Evolutionary conservation across 2,329 filamentous ascomycete genomes (phyloP), one percentile per base, ranked within the genome.

Genomic region (Macrophomina tecta): DNA sequence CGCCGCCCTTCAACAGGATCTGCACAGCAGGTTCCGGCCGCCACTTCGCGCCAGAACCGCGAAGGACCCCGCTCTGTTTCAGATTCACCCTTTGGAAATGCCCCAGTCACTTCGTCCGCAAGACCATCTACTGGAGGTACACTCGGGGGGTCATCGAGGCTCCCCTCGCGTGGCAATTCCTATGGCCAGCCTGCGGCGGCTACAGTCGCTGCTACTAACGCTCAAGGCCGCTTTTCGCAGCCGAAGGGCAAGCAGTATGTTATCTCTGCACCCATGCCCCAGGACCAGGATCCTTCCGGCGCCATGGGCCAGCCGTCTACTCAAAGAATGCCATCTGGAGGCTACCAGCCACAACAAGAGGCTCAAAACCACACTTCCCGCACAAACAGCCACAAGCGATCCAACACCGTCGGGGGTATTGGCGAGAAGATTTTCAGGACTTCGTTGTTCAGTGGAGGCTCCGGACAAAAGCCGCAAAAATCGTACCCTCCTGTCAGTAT

Each of bases 401-500:
- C 84, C 16, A 86, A 83, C 72, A 86, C 84, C 16, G 77, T 84
- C 58, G 74, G 78, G 40, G 80, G 77, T 66, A 87, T 97, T 67
- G 89, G 92, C 64, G 92, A 92, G 73, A 95, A 91, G 79, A 83
- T 97, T 42, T 91, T 97, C 78, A 92, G 93, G 49, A 89, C 90
- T 14, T 95, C 92, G 8, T 84, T 95, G 68, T 94, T 95, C 75
- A 89, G 91, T n/a, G 85, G 87, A 73, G 53, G 69, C 48, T 82
- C 84, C 68, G 73, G 81, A 8, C 86, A 84, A 69, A 88, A 92
- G 76, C 45, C 42, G 7, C 82, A 86, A 64, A 89, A 88, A 76
- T 90, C 87, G 70, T 96, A 97, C 74, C 94, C 94, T 66, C 94
- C 94, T 4, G 91, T 94, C 56, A 97, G 93, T 81, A 96, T 97